These are phyloP conservation scores for Penicillium sclerotiorum DNA, from an alignment of 2,329 filamentous ascomycete genomes.

Conservation along the genomic window DNA sequence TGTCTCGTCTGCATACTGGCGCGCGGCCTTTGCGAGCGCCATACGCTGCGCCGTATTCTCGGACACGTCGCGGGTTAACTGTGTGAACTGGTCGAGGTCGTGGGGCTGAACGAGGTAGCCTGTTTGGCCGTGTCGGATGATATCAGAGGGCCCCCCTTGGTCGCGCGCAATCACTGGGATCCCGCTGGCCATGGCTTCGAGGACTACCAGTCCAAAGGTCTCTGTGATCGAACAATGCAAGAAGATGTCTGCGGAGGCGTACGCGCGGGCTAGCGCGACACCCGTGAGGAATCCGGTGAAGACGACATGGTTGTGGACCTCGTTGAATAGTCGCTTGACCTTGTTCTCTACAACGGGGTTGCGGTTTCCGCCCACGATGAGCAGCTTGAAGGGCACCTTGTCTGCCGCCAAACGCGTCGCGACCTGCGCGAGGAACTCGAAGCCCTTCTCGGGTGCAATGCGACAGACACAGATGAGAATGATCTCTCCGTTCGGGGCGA, in stretches of 20 bases:
- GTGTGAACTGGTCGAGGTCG: slow-evolving; percentile 63
- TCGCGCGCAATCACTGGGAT: slow-evolving; percentile 70
- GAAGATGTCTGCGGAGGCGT: slow-evolving; percentile 70
- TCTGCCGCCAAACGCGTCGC: slow-evolving; percentile 58
- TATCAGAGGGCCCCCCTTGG: slow-evolving; percentile 70
- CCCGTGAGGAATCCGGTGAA: slow-evolving; percentile 69
- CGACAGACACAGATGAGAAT: slow-evolving; percentile 69
- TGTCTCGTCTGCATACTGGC: slow-evolving; percentile 61
- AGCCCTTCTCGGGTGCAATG: slow-evolving; percentile 71
- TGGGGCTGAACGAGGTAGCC: slow-evolving; percentile 64
- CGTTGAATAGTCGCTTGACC: slow-evolving; percentile 62
- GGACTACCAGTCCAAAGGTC: slow-evolving; percentile 70
- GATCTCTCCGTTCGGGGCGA: slow-evolving; percentile 65
- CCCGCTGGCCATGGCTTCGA: slow-evolving; percentile 72
- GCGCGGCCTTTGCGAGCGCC: slow-evolving; percentile 52
- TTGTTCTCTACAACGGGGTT: slow-evolving; percentile 65
- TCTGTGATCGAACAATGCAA: slow-evolving; percentile 72
- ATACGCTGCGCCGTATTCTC: slow-evolving; percentile 48
- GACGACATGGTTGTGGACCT: slow-evolving; percentile 59
- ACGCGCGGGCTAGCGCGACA: slow-evolving; percentile 63
- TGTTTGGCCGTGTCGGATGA: slow-evolving; percentile 60
- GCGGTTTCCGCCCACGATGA: slow-evolving; percentile 69
- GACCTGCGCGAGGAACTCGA: slow-evolving; percentile 65
- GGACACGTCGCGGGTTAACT: slow-evolving; percentile 55
- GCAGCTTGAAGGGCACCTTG: slow-evolving; percentile 63